These are phyloP conservation scores for barrel medic (Medicago truncatula) DNA, from an alignment of 306 rosid species.

Conservation along the genomic window MtrunA17r5.0-ANR NC_053048.1:43911501-43912000, in stretches of 20 bases:
- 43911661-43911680: constrained; percentile 59
- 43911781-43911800: constrained; percentile 21
- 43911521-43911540: constrained; percentile 67
- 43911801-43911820: constrained; percentile 30
- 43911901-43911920: background rate
- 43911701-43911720: constrained; percentile 63
- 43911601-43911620: constrained; percentile 82
- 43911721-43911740: constrained; percentile 49
- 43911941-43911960: background rate
- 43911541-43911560: constrained; percentile 88
- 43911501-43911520: constrained; percentile 82
- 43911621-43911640: constrained; percentile 87
- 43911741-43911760: constrained; percentile 24
- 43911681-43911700: constrained; percentile 60
- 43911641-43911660: constrained; percentile 70
- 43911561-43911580: constrained; percentile 81
- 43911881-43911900: background rate
- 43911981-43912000: constrained; percentile 5
- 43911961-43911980: constrained; percentile 4
- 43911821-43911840: no score
- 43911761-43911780: constrained; percentile 1
- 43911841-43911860: background rate
- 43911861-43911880: background rate
- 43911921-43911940: background rate
- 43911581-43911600: constrained; percentile 85